Percentiles rank a stretch among this genome's conserved stretches.
Conservation (phyloP, 116 monocot species). For the Cymodocea nodosa region DNA sequence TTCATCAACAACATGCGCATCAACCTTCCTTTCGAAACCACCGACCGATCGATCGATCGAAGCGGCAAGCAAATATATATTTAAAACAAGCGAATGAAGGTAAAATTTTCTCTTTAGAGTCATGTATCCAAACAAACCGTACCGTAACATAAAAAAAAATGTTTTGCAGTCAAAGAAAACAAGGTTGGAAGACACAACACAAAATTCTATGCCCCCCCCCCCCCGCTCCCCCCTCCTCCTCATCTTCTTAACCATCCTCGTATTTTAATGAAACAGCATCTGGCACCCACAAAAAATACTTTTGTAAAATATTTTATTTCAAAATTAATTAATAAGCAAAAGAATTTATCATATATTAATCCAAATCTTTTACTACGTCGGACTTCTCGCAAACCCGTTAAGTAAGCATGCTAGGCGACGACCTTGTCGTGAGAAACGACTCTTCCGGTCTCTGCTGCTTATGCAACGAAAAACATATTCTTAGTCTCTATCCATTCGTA, state of each 20-base stretch:
- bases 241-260: slow-evolving; percentile 3
- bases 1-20: neutral
- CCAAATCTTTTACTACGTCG: too few relatives aligned
- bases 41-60: too few relatives aligned
- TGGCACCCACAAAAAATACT: neutral
- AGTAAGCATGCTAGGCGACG: neutral
- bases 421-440: neutral
- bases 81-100: too few relatives aligned
- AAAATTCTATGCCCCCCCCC: slow-evolving; percentile 3
- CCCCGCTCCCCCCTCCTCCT: too few relatives aligned
- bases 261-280: neutral
- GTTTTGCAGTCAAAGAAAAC: slow-evolving; percentile 32
- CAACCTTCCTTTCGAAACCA: too few relatives aligned
- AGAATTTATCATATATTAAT: too few relatives aligned
- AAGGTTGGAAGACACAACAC: slow-evolving; percentile 38
- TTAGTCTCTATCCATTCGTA: neutral
- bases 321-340: too few relatives aligned
- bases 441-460: neutral
- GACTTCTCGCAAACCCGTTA: too few relatives aligned
- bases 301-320: too few relatives aligned
- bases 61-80: neutral
- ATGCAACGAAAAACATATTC: neutral
- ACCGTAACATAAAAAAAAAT: neutral
- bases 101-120: neutral
- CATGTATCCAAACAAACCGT: neutral